Base-by-base conservation (phyloP, 768 basidiomycete genomes). In the Leucosporidium creatinivorum region DNA sequence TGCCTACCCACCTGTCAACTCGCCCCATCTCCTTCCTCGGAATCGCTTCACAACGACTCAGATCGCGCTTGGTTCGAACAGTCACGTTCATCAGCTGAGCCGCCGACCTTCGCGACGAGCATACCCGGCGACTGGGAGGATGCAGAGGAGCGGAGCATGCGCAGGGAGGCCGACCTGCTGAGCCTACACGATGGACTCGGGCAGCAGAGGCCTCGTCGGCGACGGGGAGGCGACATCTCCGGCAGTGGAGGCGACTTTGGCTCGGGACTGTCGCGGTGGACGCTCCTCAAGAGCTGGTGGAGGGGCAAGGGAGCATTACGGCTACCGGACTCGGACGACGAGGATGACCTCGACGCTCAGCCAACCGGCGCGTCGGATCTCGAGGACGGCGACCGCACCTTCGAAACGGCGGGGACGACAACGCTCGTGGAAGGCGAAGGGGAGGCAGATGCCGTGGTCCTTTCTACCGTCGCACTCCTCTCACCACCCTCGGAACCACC, bases 231-330 rank as follows among this genome's bases (percentile, higher is more conserved):
- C 44, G 69, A 70, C 55, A 48, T 67, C 36, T 58, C 55, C 50
- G 69, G 69, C 30, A 66, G 69, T 23, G 66, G 69, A 1, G 61
- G 62, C 10, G 36, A 36, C 48, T 47, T 49, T 33, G 69, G 68
- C 1, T 64, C 63, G 0, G 69, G 69, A 1, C 17, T 70, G 50
- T 67, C 69, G 54, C 28, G 65, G 25, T 67, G 66, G 69, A 67
- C 50, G 36, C 33, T 70, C 28, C 30, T 67, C 31, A 64, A 61
- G 56, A 65, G 66, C 51, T 70, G 65, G 69, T 66, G 65, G 65
- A 44, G 23, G 21, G 33, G 60, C 31, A 19, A 48, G 10, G 65
- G 65, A 25, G 62, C 49, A 39, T 61, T 70, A 4, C 62, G 69
- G 3, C 51, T 70, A 18, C 49, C 49, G 21, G 69, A 69, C 5